Evolutionary conservation across 371 early-diverging fungal genomes (phyloP), one percentile per base, ranked within the genome.

Genomic region (Capillidium rhysosporum): DNA sequence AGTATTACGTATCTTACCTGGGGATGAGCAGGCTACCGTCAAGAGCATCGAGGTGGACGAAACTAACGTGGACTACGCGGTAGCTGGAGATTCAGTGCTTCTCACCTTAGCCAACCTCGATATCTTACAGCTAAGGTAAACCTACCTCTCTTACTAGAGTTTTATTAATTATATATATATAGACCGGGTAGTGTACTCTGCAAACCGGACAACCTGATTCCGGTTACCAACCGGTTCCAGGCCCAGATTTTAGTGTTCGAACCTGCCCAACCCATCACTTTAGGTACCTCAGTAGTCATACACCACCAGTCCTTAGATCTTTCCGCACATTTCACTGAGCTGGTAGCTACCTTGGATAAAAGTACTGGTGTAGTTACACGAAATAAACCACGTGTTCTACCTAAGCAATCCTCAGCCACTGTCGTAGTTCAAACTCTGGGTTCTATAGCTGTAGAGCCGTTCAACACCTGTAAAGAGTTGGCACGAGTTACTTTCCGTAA

Each of bases 231-330:
- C 8, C 63, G 73, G 20, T 82, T 96, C 59, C 71, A 72, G 10
- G 91, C 87, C 5, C 84, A 84, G 60, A 83, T 96, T 46, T 82
- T 92, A 5, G 86, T 92, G 7, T 91, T 94, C 73, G 93, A 96
- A 56, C 69, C 86, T 34, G 74, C 72, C 41, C 73, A 84, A 24
- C 92, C 93, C 0, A 77, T 96, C 25, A 96, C 94, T 10, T 77
- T 77, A n/a, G 96, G 96, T 21, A 86, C 77, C 54, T 84, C 86
- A 4, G 77, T 84, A 34, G 73, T 89, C 14, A 64, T 92, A 49
- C 89, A 92, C 63, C 75, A 82, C 44, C 83, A 82, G 55, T 81
- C 82, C 57, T 65, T 84, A 25, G 77, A 80, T 55, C 85, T 88
- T 41, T 80, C 89, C 1, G 89, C 79, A 0, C 65, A 66, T 1